phyloP scores from a whole-genome alignment of 2,329 filamentous ascomycete species.

The Colletotrichum plurivorum region DNA sequence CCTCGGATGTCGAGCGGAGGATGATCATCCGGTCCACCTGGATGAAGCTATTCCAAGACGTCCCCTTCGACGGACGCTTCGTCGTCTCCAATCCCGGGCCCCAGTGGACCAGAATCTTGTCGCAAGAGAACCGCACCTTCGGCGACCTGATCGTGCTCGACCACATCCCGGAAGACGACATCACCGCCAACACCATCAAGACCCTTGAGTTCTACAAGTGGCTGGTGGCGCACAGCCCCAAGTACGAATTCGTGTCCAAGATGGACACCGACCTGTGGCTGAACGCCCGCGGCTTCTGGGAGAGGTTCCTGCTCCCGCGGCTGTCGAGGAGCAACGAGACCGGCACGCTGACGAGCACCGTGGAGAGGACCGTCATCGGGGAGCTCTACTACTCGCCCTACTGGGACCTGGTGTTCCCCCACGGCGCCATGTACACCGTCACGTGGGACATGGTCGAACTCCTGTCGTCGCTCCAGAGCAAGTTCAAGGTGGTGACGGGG shows the following conservation, averaged over 20 bases:
- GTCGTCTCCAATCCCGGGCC: constrained; percentile 50
- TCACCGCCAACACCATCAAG: constrained; percentile 52
- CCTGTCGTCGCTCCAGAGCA: constrained; percentile 45
- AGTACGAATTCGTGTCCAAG: constrained; percentile 51
- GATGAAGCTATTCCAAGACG: constrained; percentile 49
- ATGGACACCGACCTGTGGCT: constrained; percentile 51
- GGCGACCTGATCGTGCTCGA: constrained; percentile 53
- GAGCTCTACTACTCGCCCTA: constrained; percentile 46
- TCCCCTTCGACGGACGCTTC: constrained; percentile 49
- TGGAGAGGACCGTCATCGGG: constrained; percentile 47
- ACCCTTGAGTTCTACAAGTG: constrained; percentile 51
- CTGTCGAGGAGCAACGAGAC: constrained; percentile 40
- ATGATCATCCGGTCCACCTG: constrained; percentile 50
- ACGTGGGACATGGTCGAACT: constrained; percentile 51
- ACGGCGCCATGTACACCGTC: constrained; percentile 52
- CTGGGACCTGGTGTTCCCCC: constrained; percentile 47
- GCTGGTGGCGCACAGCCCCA: constrained; percentile 43
- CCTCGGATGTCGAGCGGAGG: constrained; percentile 46
- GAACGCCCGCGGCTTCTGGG: constrained; percentile 50
- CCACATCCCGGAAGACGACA: constrained; percentile 48
- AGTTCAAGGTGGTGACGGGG: constrained; percentile 46
- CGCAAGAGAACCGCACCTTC: constrained; percentile 49
- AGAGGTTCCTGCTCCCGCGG: constrained; percentile 45
- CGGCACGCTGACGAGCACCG: constrained; percentile 29
- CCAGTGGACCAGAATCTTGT: constrained; percentile 45